Evolutionary conservation across 2,329 filamentous ascomycete species (phyloP).

Genomic region (Fusarium brachygibbosum): DNA sequence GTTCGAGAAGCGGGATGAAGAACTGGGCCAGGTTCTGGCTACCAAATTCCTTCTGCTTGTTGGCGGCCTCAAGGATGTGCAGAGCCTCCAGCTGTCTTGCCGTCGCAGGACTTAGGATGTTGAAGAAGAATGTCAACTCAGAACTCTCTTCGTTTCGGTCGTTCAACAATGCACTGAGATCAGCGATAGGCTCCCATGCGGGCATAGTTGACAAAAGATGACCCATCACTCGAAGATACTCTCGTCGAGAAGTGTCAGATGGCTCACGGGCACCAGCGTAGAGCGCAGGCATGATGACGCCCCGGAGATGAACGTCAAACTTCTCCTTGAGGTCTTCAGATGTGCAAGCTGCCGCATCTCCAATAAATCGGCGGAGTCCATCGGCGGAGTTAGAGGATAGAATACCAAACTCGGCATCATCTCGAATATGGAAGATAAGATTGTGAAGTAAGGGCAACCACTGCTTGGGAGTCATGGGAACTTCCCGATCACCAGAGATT

Average conservation of each 20-base stretch:
- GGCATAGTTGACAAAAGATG: conserved; percentile 80
- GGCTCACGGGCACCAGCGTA: conserved; percentile 80
- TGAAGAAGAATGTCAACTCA: conserved; percentile 86
- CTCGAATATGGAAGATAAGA: conserved; percentile 85
- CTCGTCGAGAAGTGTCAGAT: conserved; percentile 86
- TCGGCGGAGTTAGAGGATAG: conserved; percentile 84
- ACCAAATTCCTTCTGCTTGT: conserved; percentile 72
- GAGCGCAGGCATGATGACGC: conserved; percentile 79
- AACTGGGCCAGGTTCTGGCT: conserved; percentile 87
- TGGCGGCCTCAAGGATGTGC: conserved; percentile 78
- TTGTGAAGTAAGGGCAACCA: conserved; percentile 94
- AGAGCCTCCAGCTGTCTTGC: conserved; percentile 88
- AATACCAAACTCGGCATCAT: conserved; percentile 90
- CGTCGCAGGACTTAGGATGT: conserved; percentile 90
- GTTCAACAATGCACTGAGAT: conserved; percentile 78
- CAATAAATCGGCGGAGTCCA: conserved; percentile 81
- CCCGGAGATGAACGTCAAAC: conserved; percentile 71
- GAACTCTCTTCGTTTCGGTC: conserved; percentile 73
- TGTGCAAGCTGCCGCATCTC: conserved; percentile 65
- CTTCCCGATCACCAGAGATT: conserved; percentile 75
- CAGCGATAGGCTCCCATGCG: conserved; percentile 77
- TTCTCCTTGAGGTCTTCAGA: conserved; percentile 54
- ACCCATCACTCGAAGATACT: conserved; percentile 84
- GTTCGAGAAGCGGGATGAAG: conserved; percentile 91
- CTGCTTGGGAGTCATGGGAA: conserved; percentile 74